These are phyloP conservation scores for Pyrenochaeta sp. DNA, from an alignment of 2,329 filamentous ascomycete species.

Conservation along the genomic window DNA sequence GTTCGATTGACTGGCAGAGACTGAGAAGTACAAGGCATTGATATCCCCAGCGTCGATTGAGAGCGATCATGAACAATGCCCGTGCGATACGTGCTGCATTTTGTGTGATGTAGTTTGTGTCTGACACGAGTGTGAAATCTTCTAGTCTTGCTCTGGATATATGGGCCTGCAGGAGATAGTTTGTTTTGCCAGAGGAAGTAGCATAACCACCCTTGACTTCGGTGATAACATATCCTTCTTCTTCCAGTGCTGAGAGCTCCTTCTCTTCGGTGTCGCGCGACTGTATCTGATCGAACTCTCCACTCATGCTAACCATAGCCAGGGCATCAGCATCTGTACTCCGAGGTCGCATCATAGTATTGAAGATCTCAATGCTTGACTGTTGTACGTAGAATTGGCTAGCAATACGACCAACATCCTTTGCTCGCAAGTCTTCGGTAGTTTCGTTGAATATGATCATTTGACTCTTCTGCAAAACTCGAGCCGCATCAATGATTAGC, in stretches of 20 bases:
- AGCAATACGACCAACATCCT: slow-evolving; percentile 94
- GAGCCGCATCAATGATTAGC: slow-evolving; percentile 86
- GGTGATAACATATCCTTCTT: slow-evolving; percentile 73
- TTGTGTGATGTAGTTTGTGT: slow-evolving; percentile 93
- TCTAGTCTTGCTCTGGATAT: slow-evolving; percentile 88
- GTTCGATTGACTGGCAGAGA: slow-evolving; percentile 96
- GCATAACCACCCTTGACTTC: slow-evolving; percentile 75
- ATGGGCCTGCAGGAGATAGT: slow-evolving; percentile 92
- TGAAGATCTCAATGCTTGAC: slow-evolving; percentile 94
- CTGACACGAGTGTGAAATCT: slow-evolving; percentile 92
- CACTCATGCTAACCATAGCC: slow-evolving; percentile 96
- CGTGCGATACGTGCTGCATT: slow-evolving; percentile 94
- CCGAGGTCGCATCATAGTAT: slow-evolving; percentile 86
- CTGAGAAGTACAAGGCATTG: slow-evolving; percentile 92
- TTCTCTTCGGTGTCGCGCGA: slow-evolving; percentile 88
- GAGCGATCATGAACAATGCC: slow-evolving; percentile 94
- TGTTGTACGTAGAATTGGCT: slow-evolving; percentile 97
- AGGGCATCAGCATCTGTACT: slow-evolving; percentile 91
- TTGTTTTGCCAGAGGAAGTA: slow-evolving; percentile 87
- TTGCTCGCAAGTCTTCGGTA: slow-evolving; percentile 90
- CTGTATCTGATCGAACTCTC: slow-evolving; percentile 97
- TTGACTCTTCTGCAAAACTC: slow-evolving; percentile 87
- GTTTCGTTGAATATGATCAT: slow-evolving; percentile 99
- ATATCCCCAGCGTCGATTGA: slow-evolving; percentile 94
- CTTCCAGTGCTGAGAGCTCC: slow-evolving; percentile 78